phyloP scores from a whole-genome alignment of 2,329 filamentous ascomycete genomes.

The Diplodia intermedia region DNA sequence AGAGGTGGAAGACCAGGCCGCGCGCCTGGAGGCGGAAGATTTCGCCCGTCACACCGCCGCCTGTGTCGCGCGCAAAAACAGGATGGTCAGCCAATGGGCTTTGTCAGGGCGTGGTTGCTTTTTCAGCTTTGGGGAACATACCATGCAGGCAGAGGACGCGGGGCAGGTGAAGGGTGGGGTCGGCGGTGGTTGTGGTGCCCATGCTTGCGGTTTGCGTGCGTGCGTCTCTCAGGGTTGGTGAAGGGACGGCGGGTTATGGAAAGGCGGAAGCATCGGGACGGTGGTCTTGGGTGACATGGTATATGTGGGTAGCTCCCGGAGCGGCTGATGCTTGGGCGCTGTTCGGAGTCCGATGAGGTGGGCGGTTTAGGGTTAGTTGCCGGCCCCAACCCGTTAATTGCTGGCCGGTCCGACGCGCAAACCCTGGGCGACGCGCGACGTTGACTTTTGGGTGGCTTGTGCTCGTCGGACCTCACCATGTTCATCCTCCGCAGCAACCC shows the following conservation, averaged over 20 bases:
- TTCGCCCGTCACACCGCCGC: conserved; percentile 74
- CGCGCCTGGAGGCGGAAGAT: conserved; percentile 75
- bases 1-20: conserved; percentile 58
- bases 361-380: neutral
- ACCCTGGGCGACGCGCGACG: neutral
- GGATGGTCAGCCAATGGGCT: neutral
- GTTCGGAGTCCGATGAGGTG: conserved; percentile 12
- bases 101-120: neutral
- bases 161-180: conserved; percentile 55
- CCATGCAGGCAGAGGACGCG: conserved; percentile 81
- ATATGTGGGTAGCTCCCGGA: conserved; percentile 12
- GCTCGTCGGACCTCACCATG: conserved; percentile 18
- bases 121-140: neutral
- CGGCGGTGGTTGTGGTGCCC: conserved; percentile 37
- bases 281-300: neutral
- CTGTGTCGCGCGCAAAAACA: neutral
- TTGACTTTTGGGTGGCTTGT: neutral
- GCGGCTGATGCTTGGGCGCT: conserved; percentile 13
- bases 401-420: neutral
- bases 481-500: neutral
- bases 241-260: neutral
- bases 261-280: neutral
- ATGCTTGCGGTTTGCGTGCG: conserved; percentile 2
- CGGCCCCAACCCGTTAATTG: neutral
- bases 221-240: conserved; percentile 1